Percentiles rank a stretch among this genome's conserved stretches.
phyloP scores from a whole-genome alignment of 1,284 basidiomycete species.

The Microbotryum violaceum region DNA sequence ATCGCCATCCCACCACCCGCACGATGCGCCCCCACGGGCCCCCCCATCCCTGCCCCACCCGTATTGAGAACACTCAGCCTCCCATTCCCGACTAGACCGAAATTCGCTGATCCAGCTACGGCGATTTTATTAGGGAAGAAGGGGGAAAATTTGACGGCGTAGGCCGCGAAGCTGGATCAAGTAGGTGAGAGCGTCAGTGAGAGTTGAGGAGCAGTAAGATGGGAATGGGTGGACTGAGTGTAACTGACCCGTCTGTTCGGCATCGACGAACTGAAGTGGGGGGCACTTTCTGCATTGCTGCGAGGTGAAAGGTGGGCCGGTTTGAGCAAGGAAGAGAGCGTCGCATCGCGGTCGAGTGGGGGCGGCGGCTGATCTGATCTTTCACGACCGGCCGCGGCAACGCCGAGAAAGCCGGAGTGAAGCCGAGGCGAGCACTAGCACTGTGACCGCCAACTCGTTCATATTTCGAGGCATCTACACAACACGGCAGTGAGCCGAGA shows the following conservation, averaged over 20 bases:
- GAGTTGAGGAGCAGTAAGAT: background rate
- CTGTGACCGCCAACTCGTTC: too few species aligned
- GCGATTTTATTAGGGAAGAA: constrained; percentile 77
- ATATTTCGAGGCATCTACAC: too few species aligned
- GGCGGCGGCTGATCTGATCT: too few species aligned
- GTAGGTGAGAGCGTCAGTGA: background rate
- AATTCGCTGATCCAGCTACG: constrained; percentile 85
- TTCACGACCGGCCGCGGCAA: too few species aligned
- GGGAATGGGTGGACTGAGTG: background rate
- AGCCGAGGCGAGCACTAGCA: too few species aligned
- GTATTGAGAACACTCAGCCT: background rate
- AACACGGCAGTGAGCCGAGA: too few species aligned
- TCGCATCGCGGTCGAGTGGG: too few species aligned
- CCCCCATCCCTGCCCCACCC: too few species aligned
- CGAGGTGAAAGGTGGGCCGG: too few species aligned
- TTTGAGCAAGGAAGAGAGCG: too few species aligned
- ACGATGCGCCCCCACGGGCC: background rate
- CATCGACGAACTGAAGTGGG: constrained; percentile 1
- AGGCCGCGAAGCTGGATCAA: constrained; percentile 64
- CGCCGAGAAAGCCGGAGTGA: too few species aligned
- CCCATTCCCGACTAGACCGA: constrained; percentile 60
- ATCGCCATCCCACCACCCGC: background rate
- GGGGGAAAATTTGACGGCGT: constrained; percentile 81
- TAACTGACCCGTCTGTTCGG: constrained; percentile 8
- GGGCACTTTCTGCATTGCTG: background rate